A percentile compares a stretch with the other conserved stretches of the same genome.
These are phyloP conservation scores for Neonectria magnoliae DNA, from an alignment of 2,329 filamentous ascomycete species.

Conservation along the genomic window DNA sequence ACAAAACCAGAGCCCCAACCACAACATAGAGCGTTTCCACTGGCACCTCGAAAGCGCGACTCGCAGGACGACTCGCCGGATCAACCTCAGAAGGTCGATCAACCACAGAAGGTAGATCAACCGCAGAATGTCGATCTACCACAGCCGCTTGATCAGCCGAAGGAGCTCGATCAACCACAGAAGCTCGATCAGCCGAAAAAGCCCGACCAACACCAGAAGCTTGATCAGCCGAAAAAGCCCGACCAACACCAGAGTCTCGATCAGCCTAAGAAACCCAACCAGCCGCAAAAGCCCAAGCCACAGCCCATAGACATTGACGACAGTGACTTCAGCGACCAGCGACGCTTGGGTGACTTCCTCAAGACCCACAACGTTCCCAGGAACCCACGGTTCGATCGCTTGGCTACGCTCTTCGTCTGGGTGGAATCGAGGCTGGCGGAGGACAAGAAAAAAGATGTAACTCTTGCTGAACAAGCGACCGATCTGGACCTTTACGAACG, in stretches of 20 bases:
- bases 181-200: too few relatives aligned
- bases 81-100: background rate
- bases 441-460: background rate
- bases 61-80: background rate
- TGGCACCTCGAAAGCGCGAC: background rate
- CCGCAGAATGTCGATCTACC: too few relatives aligned
- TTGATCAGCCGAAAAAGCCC: too few relatives aligned
- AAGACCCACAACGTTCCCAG: constrained; percentile 10
- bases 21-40: background rate
- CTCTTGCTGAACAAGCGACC: background rate
- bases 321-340: background rate
- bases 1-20: background rate
- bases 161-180: too few relatives aligned
- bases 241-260: too few relatives aligned
- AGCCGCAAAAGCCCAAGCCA: background rate
- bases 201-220: too few relatives aligned
- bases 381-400: background rate
- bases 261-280: background rate
- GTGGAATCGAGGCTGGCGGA: background rate
- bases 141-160: too few relatives aligned
- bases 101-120: too few relatives aligned
- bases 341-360: constrained; percentile 1
- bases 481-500: background rate
- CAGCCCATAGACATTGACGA: constrained; percentile 3
- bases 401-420: constrained; percentile 12